Evolutionary conservation across 495 filamentous ascomycete genomes (phyloP), one percentile per base, ranked within the genome.

Genomic region (Talaromyces liani): DNA sequence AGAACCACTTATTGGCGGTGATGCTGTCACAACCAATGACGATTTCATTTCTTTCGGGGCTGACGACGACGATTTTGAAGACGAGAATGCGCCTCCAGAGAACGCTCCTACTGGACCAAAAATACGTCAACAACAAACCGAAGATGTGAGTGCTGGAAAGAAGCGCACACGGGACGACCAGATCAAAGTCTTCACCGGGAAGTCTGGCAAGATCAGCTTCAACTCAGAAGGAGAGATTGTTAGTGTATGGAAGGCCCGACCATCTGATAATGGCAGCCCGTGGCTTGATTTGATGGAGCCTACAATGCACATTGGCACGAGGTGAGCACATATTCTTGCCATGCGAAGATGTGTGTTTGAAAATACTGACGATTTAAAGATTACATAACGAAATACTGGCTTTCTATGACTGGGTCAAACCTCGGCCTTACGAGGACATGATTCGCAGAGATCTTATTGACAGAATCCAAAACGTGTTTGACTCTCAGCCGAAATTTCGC

Each of bases 321-420:
- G 72, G 75, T 78, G 24, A 65, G 73, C 66, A 25, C 4, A 2
- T 27, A 27, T 27, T 4, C 25, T 27, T 27, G 25, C 25, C 25
- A 27, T 27, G 25, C 25, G 25, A 27, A 27, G 25, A 27, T 4
- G 25, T 27, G 25, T 14, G 9, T 14, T 25, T 16, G 25, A 1
- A 14, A 60, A 53, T 7, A 39, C 61, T 67, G 54, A 64, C 36
- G 8, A 31, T 1, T 33, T 58, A 51, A 16, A 79, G 89, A 72
- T 77, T 98, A 8, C 91, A 97, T 71, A 89, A 90, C 65, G 94
- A 84, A 69, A 88, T 98, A 47, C 75, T 88, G n/a, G 89, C 93
- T 61, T 97, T 97, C 71, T 94, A 91, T 68, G 79, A 90, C 9
- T 96, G 85, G 71, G 86, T 94, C 62, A 84, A 84, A 62, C 94